Percentiles rank a stretch among this genome's conserved stretches.
Conservation (phyloP, 371 early-diverging fungal genomes). For the Syncephalastrum racemosum region DNA sequence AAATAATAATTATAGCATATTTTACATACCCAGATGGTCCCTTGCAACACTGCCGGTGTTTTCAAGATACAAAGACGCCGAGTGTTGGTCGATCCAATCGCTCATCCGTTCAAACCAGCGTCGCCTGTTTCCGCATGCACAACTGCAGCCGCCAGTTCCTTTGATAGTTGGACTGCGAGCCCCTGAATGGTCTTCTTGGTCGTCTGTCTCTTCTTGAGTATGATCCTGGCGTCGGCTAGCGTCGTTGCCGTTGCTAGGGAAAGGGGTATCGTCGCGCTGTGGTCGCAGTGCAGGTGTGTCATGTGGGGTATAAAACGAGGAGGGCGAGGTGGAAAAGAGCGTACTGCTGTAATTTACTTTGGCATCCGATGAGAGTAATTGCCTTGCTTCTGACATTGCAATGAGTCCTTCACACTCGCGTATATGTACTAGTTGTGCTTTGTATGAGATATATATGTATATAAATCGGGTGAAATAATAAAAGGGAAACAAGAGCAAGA, state of each 20-base stretch:
- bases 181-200: constrained; percentile 1
- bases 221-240: background rate
- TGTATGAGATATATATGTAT: too few relatives aligned
- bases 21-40: constrained; percentile 63
- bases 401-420: too few relatives aligned
- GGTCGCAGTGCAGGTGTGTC: constrained; percentile 3
- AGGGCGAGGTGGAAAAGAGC: constrained; percentile 7
- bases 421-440: too few relatives aligned
- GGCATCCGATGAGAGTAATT: too few relatives aligned
- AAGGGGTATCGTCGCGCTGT: constrained; percentile 1
- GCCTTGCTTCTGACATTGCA: too few relatives aligned
- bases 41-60: constrained; percentile 77
- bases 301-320: constrained; percentile 8
- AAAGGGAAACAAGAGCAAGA: too few relatives aligned
- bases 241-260: constrained; percentile 2
- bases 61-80: constrained; percentile 49
- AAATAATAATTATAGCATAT: constrained; percentile 3
- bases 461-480: too few relatives aligned
- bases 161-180: background rate
- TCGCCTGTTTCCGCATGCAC: too few relatives aligned
- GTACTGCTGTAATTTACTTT: too few relatives aligned
- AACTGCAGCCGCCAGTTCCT: background rate
- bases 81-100: constrained; percentile 8
- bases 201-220: constrained; percentile 1
- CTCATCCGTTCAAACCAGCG: background rate